Percentiles rank a stretch among this genome's conserved stretches.
Evolutionary conservation across 257 asterid species (phyloP).

Genomic region (Coffea eugenioides): DNA sequence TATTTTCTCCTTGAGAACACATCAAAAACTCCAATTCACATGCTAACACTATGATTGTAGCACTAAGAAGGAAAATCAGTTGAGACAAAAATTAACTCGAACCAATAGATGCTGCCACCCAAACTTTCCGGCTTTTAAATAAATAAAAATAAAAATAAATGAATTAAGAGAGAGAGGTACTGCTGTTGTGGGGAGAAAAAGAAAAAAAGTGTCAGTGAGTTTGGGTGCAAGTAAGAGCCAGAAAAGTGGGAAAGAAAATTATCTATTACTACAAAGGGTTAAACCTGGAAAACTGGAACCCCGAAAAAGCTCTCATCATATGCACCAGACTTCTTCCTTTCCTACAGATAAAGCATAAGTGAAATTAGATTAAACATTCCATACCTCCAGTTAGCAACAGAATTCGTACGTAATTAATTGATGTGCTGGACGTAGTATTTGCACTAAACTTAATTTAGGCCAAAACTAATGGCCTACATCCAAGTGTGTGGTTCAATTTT

Average conservation of each 20-base stretch:
- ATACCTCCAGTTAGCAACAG: background rate
- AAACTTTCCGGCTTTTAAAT: no score
- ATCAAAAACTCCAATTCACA: background rate
- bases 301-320: slow-evolving; percentile 67
- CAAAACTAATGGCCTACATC: background rate
- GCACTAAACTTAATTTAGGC: background rate
- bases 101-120: background rate
- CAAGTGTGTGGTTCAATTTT: background rate
- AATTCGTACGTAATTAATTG: background rate
- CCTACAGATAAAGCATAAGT: slow-evolving; percentile 41
- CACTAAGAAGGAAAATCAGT: background rate
- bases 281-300: slow-evolving; percentile 94
- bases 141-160: no score
- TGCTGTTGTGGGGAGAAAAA: background rate
- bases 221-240: background rate
- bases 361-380: slow-evolving; percentile 2
- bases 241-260: background rate
- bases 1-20: background rate
- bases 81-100: background rate
- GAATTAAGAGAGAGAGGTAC: no score
- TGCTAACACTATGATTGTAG: background rate
- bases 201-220: background rate
- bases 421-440: background rate
- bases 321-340: slow-evolving; percentile 49
- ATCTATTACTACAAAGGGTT: background rate